These are phyloP conservation scores for Striga hermonthica DNA, from an alignment of 305 asterid species.

Conservation along the genomic window DNA sequence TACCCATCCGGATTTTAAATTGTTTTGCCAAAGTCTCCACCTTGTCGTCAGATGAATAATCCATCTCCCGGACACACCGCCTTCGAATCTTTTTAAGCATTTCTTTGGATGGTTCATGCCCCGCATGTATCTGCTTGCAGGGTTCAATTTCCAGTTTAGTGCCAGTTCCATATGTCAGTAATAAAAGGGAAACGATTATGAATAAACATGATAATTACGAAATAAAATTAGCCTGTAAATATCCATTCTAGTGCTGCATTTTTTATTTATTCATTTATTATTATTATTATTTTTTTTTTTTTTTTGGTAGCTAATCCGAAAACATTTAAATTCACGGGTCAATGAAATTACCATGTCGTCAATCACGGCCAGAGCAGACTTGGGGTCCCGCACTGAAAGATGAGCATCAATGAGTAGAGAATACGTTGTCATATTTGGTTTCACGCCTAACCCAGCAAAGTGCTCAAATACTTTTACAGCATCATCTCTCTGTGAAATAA, in stretches of 20 bases:
- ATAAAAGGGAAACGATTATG: too few species aligned
- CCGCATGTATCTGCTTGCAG: slow-evolving; percentile 54
- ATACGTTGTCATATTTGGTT: slow-evolving; percentile 70
- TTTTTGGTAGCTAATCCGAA: too few species aligned
- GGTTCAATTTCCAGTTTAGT: slow-evolving; percentile 20
- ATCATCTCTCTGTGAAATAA: slow-evolving; percentile 74
- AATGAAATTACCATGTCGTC: slow-evolving; percentile 61
- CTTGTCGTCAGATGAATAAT: slow-evolving; percentile 53
- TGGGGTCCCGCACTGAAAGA: slow-evolving; percentile 62
- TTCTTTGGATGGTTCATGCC: slow-evolving; percentile 65
- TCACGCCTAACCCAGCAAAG: slow-evolving; percentile 57
- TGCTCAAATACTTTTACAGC: slow-evolving; percentile 76
- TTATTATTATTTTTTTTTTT: too few species aligned
- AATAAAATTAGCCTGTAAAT: too few species aligned
- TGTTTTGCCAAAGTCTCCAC: slow-evolving; percentile 50
- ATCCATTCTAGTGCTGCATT: too few species aligned
- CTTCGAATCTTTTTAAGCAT: slow-evolving; percentile 72
- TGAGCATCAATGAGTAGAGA: slow-evolving; percentile 74
- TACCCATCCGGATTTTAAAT: slow-evolving; percentile 49
- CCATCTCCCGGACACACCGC: slow-evolving; percentile 80
- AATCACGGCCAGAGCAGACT: slow-evolving; percentile 63
- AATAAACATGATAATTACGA: too few species aligned
- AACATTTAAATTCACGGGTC: slow-evolving; percentile 9
- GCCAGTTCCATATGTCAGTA: not conserved
- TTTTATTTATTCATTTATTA: too few species aligned